Conservation (phyloP, 495 filamentous ascomycete species). For the Hypomontagnella submonticulosa region DNA sequence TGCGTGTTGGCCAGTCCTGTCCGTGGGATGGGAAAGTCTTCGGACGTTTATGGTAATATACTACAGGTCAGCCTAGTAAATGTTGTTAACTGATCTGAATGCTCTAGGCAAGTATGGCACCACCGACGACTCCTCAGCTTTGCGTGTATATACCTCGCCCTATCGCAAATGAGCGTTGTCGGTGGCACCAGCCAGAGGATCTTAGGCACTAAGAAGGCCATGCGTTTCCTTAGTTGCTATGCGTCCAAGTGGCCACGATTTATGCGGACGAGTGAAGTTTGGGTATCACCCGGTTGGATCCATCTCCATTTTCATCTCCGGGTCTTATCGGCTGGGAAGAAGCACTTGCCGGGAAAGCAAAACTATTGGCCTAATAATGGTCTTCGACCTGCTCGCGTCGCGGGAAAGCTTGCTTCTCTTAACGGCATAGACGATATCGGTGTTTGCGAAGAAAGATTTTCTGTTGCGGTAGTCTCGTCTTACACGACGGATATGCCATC, state of each 20-base stretch:
- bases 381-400: constrained; percentile 28
- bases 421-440: constrained; percentile 22
- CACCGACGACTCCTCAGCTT: constrained; percentile 31
- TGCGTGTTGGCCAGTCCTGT: constrained; percentile 19
- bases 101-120: constrained; percentile 28
- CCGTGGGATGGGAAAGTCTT: constrained; percentile 37
- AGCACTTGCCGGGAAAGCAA: constrained; percentile 8
- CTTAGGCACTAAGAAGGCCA: constrained; percentile 27
- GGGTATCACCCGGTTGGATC: constrained; percentile 32
- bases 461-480: constrained; percentile 24
- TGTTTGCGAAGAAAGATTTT: constrained; percentile 29
- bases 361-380: constrained; percentile 11
- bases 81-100: no score
- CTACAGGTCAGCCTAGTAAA: neutral
- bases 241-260: constrained; percentile 32
- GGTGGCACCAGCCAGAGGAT: constrained; percentile 20
- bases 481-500: constrained; percentile 24
- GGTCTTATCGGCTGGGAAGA: constrained; percentile 25
- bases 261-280: constrained; percentile 33
- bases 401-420: constrained; percentile 25
- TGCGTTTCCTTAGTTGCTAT: constrained; percentile 26
- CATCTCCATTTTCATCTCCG: constrained; percentile 35
- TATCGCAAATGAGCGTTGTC: constrained; percentile 29
- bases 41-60: constrained; percentile 27
- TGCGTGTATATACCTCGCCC: constrained; percentile 30